These are phyloP conservation scores for Trichothecium sympodiale DNA, from an alignment of 2,329 filamentous ascomycete species.

Conservation along the genomic window DNA sequence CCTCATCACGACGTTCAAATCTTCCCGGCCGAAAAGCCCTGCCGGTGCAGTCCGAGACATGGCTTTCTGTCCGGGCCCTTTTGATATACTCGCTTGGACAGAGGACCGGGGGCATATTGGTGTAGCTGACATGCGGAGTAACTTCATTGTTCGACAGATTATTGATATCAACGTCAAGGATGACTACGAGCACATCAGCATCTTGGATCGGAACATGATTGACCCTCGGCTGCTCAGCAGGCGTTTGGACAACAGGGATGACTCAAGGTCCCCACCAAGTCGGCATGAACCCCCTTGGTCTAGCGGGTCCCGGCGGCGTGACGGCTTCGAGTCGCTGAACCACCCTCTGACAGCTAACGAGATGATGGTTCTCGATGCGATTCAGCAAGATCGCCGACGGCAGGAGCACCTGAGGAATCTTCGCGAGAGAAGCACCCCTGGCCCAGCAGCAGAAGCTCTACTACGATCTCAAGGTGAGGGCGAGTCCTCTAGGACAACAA, in stretches of 20 bases:
- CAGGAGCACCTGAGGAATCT: too few species aligned
- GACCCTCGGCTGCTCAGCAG: conserved; percentile 40
- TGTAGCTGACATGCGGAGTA: conserved; percentile 59
- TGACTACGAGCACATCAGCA: conserved; percentile 42
- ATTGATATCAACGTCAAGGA: conserved; percentile 51
- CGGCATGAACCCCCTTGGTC: neutral
- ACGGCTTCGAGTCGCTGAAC: conserved; percentile 32
- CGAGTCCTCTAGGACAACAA: neutral
- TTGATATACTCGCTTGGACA: conserved; percentile 86
- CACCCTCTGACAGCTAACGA: conserved; percentile 42
- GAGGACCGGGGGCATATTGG: conserved; percentile 74
- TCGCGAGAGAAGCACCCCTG: too few species aligned
- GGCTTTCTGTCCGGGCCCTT: conserved; percentile 82
- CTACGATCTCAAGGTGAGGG: neutral
- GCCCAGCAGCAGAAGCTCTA: too few species aligned
- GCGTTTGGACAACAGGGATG: conserved; percentile 1
- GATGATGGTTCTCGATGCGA: conserved; percentile 43
- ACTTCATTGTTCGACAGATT: conserved; percentile 57
- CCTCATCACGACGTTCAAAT: conserved; percentile 65
- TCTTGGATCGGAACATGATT: conserved; percentile 44
- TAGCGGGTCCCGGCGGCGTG: conserved; percentile 15
- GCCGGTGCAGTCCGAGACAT: conserved; percentile 80
- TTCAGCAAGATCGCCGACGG: conserved; percentile 41
- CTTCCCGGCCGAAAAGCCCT: conserved; percentile 59
- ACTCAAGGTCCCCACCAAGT: neutral